A percentile compares a stretch with the other conserved stretches of the same genome.
Conservation (phyloP, 768 basidiomycete species). For the Trametes coccinea region DNA sequence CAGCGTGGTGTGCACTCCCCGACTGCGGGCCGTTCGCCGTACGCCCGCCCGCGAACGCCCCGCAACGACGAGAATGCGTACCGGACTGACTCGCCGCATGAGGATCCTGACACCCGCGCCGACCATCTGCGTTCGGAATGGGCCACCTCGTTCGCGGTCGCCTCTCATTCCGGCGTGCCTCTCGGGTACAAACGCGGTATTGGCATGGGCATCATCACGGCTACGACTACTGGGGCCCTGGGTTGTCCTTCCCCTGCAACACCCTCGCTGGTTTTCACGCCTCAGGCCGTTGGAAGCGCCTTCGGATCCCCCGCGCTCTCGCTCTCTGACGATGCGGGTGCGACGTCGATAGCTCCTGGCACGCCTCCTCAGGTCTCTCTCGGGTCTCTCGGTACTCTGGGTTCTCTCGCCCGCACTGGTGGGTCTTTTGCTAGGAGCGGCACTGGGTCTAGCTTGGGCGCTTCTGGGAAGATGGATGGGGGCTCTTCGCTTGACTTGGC, state of each 20-base stretch:
- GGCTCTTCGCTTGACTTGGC: background rate
- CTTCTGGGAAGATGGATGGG: background rate
- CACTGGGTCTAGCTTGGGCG: background rate
- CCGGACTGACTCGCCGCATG: conserved; percentile 1
- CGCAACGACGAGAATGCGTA: conserved; percentile 16
- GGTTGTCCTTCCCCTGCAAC: conserved; percentile 7
- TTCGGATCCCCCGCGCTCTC: conserved; percentile 10
- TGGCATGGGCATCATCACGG: conserved; percentile 13
- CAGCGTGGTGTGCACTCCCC: background rate
- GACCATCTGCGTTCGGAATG: background rate
- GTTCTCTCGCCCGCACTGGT: background rate
- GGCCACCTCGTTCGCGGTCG: background rate
- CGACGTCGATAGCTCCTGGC: background rate
- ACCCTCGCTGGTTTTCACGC: conserved; percentile 5
- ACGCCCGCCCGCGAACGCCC: background rate
- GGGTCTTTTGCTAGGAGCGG: background rate
- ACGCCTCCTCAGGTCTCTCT: conserved; percentile 7
- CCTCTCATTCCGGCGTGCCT: background rate
- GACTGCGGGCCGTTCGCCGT: background rate
- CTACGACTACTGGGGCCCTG: conserved; percentile 6
- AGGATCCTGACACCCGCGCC: background rate
- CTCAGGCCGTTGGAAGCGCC: background rate
- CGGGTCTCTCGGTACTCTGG: conserved; percentile 4
- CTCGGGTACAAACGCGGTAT: background rate
- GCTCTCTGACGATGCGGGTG: conserved; percentile 19